Base-by-base conservation (phyloP, 192 early-diverging fungal genomes). In the Mortierella hygrophila region DNA sequence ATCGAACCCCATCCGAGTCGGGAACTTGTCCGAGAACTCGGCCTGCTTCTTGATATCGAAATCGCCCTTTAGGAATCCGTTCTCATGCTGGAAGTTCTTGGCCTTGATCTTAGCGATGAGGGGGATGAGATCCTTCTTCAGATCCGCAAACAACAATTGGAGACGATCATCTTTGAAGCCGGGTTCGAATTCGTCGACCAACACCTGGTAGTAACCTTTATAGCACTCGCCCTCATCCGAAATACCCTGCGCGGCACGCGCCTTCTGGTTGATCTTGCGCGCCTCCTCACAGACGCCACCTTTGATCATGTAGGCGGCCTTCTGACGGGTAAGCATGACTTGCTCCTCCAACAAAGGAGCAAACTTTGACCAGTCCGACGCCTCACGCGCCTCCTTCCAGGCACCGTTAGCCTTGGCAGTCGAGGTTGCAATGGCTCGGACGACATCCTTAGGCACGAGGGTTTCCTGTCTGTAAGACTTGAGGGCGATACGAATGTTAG, bases 21-120 rank as follows among this genome's bases (percentile, higher is more conserved):
- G 60, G 60, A 65, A 65, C 10, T 77, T 81, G 72, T 89, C 72
- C 16, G 79, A 82, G 65, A 84, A 72, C 60, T 83, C 85, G 38
- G 70, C 73, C 71, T 89, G 88, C 86, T 83, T 79, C 40, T 75
- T 60, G 23, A 89, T 71, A 70, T 89, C 88, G 42, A 73, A 89
- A n/a, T 87, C 73, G 11, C 75, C 55, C 38, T 72, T 18, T 44
- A 82, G 63, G 55, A 74, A 77, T 20, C 81, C 75, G 42, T 76
- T 78, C 41, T 83, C 80, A 15, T 85, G 82, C 77, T 81, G 88
- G 35, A 82, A 88, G 35, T 88, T 82, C 77, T 81, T 88, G 47
- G 87, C 86, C 46, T 80, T 84, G 74, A 88, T 88, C 78, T 80
- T 83, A 38, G 80, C 74, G 18, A 88, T 89, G 54, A 90, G 72